Percentiles rank a stretch among this genome's conserved stretches.
phyloP scores from a whole-genome alignment of 805 yeast genomes.

The Cyberlindnera suaveolens region DNA sequence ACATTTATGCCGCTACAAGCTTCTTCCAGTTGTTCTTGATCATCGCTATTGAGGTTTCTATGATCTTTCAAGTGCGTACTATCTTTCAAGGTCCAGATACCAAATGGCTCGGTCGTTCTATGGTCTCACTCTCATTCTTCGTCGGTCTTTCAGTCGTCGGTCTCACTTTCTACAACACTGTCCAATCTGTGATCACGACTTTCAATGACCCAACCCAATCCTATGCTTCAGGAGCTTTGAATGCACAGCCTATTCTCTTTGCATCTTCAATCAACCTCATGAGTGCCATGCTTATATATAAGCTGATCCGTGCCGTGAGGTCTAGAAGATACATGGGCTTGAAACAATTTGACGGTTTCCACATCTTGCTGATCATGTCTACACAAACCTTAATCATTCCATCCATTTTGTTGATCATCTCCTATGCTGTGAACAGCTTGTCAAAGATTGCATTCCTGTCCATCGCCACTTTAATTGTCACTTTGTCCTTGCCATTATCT shows the following conservation, averaged over 20 bases:
- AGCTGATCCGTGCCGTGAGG: conserved; percentile 61
- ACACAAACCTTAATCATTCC: conserved; percentile 81
- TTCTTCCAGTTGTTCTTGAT: conserved; percentile 56
- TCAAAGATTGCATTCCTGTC: conserved; percentile 38
- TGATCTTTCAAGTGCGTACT: conserved; percentile 65
- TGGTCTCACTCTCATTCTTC: conserved; percentile 33
- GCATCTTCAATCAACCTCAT: conserved; percentile 61
- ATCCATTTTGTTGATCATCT: conserved; percentile 55
- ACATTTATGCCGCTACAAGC: conserved; percentile 54
- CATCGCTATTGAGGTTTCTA: conserved; percentile 53
- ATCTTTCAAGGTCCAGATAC: conserved; percentile 59
- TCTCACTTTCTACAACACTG: conserved; percentile 49
- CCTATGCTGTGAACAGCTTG: conserved; percentile 34
- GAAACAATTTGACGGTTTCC: conserved; percentile 76
- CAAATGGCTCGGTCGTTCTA: conserved; percentile 31
- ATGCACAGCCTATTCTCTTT: conserved; percentile 56
- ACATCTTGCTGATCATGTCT: conserved; percentile 73
- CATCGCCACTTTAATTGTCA: conserved; percentile 55
- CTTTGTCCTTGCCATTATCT: conserved; percentile 72
- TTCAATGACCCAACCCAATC: conserved; percentile 21
- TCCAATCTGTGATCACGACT: conserved; percentile 34
- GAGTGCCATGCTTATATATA: conserved; percentile 54
- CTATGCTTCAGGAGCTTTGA: conserved; percentile 35
- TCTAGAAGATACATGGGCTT: conserved; percentile 74
- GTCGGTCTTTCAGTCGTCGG: conserved; percentile 52